Base-by-base conservation (phyloP, 352 stramenopile species). In the Phytophthora multivora region DNA sequence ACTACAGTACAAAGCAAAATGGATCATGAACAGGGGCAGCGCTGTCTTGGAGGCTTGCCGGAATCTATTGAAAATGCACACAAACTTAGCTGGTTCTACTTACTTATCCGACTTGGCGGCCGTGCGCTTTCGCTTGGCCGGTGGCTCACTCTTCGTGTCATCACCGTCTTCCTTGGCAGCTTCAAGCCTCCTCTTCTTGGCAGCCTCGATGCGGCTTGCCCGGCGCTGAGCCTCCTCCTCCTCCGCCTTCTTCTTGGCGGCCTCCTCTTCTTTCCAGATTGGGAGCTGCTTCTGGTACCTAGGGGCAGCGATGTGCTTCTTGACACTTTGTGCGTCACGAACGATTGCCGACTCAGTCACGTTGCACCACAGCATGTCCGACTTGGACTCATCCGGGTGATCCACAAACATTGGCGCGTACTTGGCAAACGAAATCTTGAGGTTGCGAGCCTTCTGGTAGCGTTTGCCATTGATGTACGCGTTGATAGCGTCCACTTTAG, bases 331-430 rank as follows among this genome's bases (percentile, higher is more conserved):
- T 8, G 71, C 45, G 15, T 86, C 71, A 51, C 81, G 79, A 11
- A 68, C 58, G 46, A 88, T 79, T 28, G 76, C 68, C 16, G 76
- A 80, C 50, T 88, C 75, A 2, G 81, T 90, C 42, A 90, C 81
- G 50, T 71, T 73, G 61, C 81, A 90, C 81, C 81, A 90, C 52
- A 90, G 39, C 63, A 87, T 65, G 23, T 72, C 60, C 25, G 58
- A 38, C 66, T 83, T 75, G 16, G 77, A 73, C 49, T 84, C 76
- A 48, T 89, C 79, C 19, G 78, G 71, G 35, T 91, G 80, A 51
- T 71, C 53, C 41, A 77, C 59, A 54, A 91, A 89, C 80, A 89
- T 89, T 6, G 82, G 82, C 23, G 76, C 76, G 49, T 80, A 91
- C 28, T 69, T 58, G 15, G 69, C 64, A 49, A 91, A 87, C 19